Conservation (phyloP, 257 asterid species). For the Salvia splendens region DNA sequence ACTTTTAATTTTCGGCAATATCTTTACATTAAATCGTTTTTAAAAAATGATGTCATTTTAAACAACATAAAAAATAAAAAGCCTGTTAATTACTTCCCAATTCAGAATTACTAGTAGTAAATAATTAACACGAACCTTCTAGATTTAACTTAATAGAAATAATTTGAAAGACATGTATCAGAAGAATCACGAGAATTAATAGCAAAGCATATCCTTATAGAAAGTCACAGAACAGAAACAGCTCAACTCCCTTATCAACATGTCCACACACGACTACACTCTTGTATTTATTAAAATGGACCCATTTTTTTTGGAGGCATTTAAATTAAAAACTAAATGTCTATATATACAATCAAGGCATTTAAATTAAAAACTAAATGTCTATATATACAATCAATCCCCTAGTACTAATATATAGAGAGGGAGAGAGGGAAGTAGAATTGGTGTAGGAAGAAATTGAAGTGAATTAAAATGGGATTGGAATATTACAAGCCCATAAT, state of each 20-base stretch:
- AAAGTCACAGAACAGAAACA: slow-evolving; percentile 8
- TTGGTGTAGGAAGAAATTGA: no score
- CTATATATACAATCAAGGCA: neutral
- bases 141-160: neutral
- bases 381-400: neutral
- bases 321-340: neutral
- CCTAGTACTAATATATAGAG: neutral
- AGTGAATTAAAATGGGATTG: slow-evolving; percentile 37
- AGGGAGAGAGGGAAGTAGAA: no score
- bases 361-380: neutral
- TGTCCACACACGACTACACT: slow-evolving; percentile 1
- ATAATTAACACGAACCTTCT: neutral
- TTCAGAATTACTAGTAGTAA: no score
- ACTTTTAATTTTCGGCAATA: no score
- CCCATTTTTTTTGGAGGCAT: neutral
- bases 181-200: neutral
- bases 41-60: no score
- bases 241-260: slow-evolving; percentile 23
- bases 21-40: no score
- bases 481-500: slow-evolving; percentile 49
- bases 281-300: neutral
- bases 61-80: no score
- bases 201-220: slow-evolving; percentile 4
- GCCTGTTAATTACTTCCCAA: no score
- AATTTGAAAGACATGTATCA: neutral